Evolutionary conservation across 805 yeast species (phyloP).

Genomic region (Candida vartiovaarae): DNA sequence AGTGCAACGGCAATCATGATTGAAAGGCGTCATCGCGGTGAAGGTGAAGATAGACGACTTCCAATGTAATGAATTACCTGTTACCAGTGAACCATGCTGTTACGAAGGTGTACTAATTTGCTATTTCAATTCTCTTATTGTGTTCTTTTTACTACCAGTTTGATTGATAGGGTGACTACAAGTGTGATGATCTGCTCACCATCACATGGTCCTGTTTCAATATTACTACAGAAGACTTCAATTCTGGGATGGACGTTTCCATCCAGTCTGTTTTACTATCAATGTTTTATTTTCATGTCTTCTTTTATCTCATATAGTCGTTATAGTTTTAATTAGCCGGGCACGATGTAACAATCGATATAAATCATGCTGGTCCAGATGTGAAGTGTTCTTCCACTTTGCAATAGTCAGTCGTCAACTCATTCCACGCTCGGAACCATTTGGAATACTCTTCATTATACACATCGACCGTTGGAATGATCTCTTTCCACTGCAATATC

Average conservation of each 20-base stretch:
- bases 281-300: too few species aligned
- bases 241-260: too few species aligned
- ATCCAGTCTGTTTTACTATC: too few species aligned
- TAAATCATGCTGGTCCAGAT: background rate
- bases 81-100: background rate
- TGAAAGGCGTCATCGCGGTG: conserved; percentile 18
- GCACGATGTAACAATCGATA: too few species aligned
- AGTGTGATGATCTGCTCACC: too few species aligned
- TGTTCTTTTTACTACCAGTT: background rate
- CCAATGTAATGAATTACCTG: conserved; percentile 6
- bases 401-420: conserved; percentile 1
- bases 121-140: background rate
- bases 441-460: conserved; percentile 20
- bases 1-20: conserved; percentile 22
- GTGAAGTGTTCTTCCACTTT: conserved; percentile 8
- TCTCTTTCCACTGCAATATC: conserved; percentile 38
- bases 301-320: too few species aligned
- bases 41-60: conserved; percentile 24
- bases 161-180: too few species aligned
- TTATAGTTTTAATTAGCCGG: too few species aligned
- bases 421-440: conserved; percentile 19
- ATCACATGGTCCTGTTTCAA: too few species aligned
- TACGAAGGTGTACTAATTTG: background rate
- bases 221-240: too few species aligned
- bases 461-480: conserved; percentile 75